Conservation (phyloP, 2,329 filamentous ascomycete species). For the Cladophialophora psammophila region DNA sequence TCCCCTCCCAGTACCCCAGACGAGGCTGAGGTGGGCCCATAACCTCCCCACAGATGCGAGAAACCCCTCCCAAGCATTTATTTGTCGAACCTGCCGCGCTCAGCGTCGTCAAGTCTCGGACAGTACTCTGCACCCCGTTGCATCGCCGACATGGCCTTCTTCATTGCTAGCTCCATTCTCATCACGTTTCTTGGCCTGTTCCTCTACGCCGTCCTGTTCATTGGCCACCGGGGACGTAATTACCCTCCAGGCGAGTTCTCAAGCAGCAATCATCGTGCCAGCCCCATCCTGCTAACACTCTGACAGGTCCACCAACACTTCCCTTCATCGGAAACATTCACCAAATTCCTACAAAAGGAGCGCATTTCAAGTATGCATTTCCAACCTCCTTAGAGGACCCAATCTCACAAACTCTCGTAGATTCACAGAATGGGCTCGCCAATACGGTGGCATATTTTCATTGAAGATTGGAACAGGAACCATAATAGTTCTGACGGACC, state of each 20-base stretch:
- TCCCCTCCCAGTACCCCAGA: neutral
- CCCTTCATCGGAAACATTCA: slow-evolving; percentile 5
- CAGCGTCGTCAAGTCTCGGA: neutral
- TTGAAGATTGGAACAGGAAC: slow-evolving; percentile 54
- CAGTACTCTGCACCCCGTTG: neutral
- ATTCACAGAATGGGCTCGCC: slow-evolving; percentile 54
- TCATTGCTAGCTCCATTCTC: slow-evolving; percentile 27
- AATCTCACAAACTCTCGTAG: slow-evolving; percentile 38
- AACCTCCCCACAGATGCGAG: neutral
- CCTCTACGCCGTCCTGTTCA: neutral
- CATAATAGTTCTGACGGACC: slow-evolving; percentile 52
- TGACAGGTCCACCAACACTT: slow-evolving; percentile 1
- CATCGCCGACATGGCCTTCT: neutral
- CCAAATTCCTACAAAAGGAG: slow-evolving; percentile 7
- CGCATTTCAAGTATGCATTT: slow-evolving; percentile 15
- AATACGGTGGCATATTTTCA: slow-evolving; percentile 53
- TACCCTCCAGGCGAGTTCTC: slow-evolving; percentile 10
- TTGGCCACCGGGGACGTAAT: neutral
- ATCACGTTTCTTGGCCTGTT: slow-evolving; percentile 41
- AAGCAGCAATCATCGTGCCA: neutral
- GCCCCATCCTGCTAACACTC: no score
- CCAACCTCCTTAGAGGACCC: neutral
- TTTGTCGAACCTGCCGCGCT: neutral
- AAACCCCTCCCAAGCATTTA: neutral
- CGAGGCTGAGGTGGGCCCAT: slow-evolving; percentile 6